Conservation (phyloP, 2,329 filamentous ascomycete genomes). For the Fusarium avenaceum region DNA sequence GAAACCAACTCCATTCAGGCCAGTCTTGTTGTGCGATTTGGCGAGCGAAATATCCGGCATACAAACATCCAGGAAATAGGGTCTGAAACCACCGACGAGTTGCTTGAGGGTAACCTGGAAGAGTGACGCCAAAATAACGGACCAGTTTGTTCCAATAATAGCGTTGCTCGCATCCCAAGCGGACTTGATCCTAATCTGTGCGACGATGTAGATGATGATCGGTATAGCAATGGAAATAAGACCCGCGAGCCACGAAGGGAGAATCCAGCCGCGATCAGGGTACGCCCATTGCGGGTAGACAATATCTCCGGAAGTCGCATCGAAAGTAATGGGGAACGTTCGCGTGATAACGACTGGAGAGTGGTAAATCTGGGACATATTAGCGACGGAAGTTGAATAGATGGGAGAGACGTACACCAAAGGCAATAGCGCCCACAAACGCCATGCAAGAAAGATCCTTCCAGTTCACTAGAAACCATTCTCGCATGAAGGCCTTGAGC, state of each 20-base stretch:
- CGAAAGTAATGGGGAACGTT: slow-evolving; percentile 73
- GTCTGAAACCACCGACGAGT: slow-evolving; percentile 73
- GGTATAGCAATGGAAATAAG: slow-evolving; percentile 70
- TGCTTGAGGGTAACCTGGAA: slow-evolving; percentile 77
- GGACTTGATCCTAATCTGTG: slow-evolving; percentile 69
- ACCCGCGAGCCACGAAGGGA: slow-evolving; percentile 71
- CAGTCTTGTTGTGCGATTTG: slow-evolving; percentile 56
- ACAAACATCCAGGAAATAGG: slow-evolving; percentile 75
- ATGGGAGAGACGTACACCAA: slow-evolving; percentile 47
- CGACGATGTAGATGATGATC: slow-evolving; percentile 67
- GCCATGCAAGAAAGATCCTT: slow-evolving; percentile 72
- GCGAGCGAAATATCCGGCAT: slow-evolving; percentile 66
- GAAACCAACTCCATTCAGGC: slow-evolving; percentile 64
- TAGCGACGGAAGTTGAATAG: background rate
- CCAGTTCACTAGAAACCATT: slow-evolving; percentile 72
- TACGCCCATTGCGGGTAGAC: slow-evolving; percentile 75
- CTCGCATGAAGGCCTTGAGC: slow-evolving; percentile 43
- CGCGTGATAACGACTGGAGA: slow-evolving; percentile 68
- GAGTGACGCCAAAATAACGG: slow-evolving; percentile 69
- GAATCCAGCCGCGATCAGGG: slow-evolving; percentile 71
- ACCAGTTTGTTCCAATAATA: slow-evolving; percentile 71
- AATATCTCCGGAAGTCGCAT: slow-evolving; percentile 66
- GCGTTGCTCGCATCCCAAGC: slow-evolving; percentile 74
- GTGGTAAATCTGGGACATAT: slow-evolving; percentile 61
- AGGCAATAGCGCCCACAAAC: slow-evolving; percentile 58